A percentile compares a stretch with the other conserved stretches of the same genome.
Conservation (phyloP, 2,329 filamentous ascomycete genomes). For the Diplodia scrobiculata region DNA sequence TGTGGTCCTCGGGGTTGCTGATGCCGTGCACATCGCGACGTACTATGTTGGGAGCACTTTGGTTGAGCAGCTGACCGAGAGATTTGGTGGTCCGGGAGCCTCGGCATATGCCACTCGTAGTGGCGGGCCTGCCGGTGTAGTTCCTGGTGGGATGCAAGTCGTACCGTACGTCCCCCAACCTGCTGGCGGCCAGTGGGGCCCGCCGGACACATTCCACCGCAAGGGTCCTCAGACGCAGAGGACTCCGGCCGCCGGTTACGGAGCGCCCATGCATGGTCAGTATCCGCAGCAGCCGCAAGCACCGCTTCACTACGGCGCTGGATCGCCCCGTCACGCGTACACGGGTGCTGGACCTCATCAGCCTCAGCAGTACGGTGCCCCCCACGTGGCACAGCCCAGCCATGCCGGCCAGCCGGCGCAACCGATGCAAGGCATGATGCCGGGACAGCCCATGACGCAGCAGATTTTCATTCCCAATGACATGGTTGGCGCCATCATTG, state of each 20-base stretch:
- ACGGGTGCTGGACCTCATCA: conserved; percentile 78
- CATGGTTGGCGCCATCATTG: conserved; percentile 99
- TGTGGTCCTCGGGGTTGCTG: conserved; percentile 94
- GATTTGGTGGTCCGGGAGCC: conserved; percentile 91
- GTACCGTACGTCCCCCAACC: conserved; percentile 97
- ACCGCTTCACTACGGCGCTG: conserved; percentile 75
- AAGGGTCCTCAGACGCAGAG: conserved; percentile 62
- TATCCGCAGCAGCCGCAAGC: conserved; percentile 57
- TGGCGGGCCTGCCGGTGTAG: conserved; percentile 86
- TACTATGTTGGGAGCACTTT: conserved; percentile 99
- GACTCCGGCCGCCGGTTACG: conserved; percentile 66
- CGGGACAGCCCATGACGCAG: conserved; percentile 86
- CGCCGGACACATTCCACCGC: conserved; percentile 70
- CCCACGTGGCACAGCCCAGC: conserved; percentile 52
- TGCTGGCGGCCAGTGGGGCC: conserved; percentile 87
- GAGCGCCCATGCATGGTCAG: conserved; percentile 72
- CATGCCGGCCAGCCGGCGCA: conserved; percentile 72
- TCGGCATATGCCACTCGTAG: conserved; percentile 97
- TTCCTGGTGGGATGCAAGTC: conserved; percentile 97
- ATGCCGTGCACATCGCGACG: conserved; percentile 97
- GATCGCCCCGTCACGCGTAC: conserved; percentile 72
- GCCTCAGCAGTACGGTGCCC: conserved; percentile 67
- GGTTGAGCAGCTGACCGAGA: conserved; percentile 93
- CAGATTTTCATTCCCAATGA: conserved; percentile 99
- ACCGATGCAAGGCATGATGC: conserved; percentile 69